Conservation (phyloP, 2,329 filamentous ascomycete genomes). For the Nemania sp. region DNA sequence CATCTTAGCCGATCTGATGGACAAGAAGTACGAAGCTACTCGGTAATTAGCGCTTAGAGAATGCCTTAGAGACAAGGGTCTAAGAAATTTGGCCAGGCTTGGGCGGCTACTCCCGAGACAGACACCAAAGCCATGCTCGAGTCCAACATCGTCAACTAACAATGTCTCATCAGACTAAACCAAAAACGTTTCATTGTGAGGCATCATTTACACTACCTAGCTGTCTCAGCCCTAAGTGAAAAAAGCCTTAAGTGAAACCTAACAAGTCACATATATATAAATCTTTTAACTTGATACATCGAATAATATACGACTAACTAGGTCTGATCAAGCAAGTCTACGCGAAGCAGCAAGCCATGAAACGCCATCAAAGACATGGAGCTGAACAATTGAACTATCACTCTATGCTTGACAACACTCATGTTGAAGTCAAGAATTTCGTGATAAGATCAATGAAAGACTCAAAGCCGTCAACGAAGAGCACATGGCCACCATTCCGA, state of each 20-base stretch:
- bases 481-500: conserved; percentile 53
- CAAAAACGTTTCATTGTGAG: background rate
- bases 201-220: too few species aligned
- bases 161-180: background rate
- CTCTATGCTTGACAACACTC: background rate
- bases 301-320: background rate
- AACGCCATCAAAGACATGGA: background rate
- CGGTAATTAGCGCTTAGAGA: too few species aligned
- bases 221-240: too few species aligned
- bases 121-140: background rate
- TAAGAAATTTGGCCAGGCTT: background rate
- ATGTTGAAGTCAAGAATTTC: background rate
- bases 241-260: too few species aligned
- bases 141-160: background rate
- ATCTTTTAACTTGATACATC: background rate
- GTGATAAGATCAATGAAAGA: conserved; percentile 3
- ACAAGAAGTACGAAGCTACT: too few species aligned
- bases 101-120: background rate
- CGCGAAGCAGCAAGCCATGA: background rate
- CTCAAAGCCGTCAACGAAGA: conserved; percentile 11
- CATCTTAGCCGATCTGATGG: too few species aligned
- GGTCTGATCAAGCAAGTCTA: background rate
- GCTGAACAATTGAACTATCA: background rate
- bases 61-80: background rate
- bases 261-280: background rate